Base-by-base conservation (phyloP, 1,139 yeast species). In the Suhomyces yuchorum region DNA sequence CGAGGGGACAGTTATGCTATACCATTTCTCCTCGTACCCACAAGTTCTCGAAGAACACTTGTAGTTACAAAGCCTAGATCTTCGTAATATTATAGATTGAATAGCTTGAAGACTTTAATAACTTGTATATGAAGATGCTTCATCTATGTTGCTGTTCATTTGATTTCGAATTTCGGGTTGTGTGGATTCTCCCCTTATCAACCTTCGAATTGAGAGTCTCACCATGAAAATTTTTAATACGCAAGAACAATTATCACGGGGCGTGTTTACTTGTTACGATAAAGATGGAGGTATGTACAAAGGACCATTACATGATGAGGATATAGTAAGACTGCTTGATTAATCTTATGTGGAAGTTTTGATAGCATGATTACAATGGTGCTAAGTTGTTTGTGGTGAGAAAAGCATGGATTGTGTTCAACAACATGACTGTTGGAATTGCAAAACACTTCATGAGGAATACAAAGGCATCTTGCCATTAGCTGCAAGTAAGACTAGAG, bases 281-380 rank as follows among this genome's bases (percentile, higher is more conserved):
- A 40, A 47, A 33, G 36, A 47, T 47, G 50, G 50, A 47, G 37
- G 50, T 47, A 47, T 30, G 50, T 47, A 44, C 11, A n/a, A 9
- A 38, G 20, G 14, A 14, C 39, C 5, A 22, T 19, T 23, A 37
- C 12, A 5, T 18, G 34, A 14, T 14, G 34, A 30, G 6, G 18
- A 14, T 14, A 30, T 30, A n/a, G 12, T 14, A 8, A 14, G 8
- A 7, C 14, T n/a, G 9, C 8, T 6, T 12, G 34, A 8, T 30
- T 6, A 30, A 14, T 30, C 34, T 30, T 6, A 3, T 30, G 14
- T 9, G 34, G 14, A 14, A 15, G 34, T 14, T 30, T 30, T 14
- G 34, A 14, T 14, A 14, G 34, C 14, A 8, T 14, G 34, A 30
- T 14, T 30, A 7, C 6, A 11, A 30, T 14, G 34, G 18, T 3